phyloP scores from a whole-genome alignment of 169 alveolate species.

The Plasmodium coatneyi region DNA sequence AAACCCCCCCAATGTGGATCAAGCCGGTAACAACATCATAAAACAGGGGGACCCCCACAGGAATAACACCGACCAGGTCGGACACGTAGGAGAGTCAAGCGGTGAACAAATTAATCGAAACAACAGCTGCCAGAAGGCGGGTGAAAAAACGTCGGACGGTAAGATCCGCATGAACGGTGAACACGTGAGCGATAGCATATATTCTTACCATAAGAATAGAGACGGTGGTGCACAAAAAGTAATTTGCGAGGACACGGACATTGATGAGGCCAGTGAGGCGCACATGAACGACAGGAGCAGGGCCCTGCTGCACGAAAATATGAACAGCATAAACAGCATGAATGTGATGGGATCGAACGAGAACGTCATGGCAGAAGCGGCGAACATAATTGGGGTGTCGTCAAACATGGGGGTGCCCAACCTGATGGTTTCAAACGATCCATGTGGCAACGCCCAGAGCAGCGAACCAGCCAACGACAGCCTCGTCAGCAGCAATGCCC shows the following conservation, averaged over 20 bases:
- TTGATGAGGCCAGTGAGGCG: not conserved
- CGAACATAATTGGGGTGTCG: not conserved
- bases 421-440: not conserved
- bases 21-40: not conserved
- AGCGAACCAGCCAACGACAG: not conserved
- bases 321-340: slow-evolving; percentile 7
- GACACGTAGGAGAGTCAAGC: not conserved
- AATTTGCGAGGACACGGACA: not conserved
- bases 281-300: slow-evolving; percentile 7
- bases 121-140: not conserved
- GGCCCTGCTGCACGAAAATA: not conserved
- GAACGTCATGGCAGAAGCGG: not conserved
- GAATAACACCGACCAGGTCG: not conserved
- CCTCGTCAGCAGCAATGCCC: not conserved
- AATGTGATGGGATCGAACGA: not conserved
- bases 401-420: not conserved
- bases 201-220: not conserved
- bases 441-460: not conserved
- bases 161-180: not conserved
- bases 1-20: not conserved
- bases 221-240: not conserved
- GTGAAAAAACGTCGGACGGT: not conserved
- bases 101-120: not conserved
- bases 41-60: not conserved
- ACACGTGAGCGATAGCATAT: not conserved